Base-by-base conservation (phyloP, 2,329 filamentous ascomycete genomes). In the Mycogone perniciosa region DNA sequence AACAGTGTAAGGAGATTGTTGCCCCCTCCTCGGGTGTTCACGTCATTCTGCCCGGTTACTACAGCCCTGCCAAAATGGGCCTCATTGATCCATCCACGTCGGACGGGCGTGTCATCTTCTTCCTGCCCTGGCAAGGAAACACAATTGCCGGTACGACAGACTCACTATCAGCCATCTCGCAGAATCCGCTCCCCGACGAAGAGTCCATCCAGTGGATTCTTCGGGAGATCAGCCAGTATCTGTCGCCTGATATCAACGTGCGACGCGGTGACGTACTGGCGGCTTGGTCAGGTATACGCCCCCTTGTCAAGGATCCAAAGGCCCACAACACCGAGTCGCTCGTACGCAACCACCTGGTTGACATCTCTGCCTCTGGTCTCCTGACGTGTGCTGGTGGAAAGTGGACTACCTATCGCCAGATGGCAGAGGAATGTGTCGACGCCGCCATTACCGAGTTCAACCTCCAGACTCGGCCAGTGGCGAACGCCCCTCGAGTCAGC, bases 361-460 rank as follows among this genome's bases (percentile, higher is more conserved):
- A 89, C 54, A 77, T 88, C 45, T 92, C 88, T n/a, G 69, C 79
- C 2, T 89, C 87, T 6, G 89, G 89, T 8, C 77, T 95, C 20
- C 72, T 95, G 57, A 95, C 89, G 33, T 91, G 88, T 63, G 88
- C 88, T 30, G 89, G 89, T 59, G 89, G 89, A 44, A 95, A 95
- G 71, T 95, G 89, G 89, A 95, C 89, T 3, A 95, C 89, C 1
- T 95, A 95, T 71, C 85, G 89, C 51, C 88, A 95, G 68, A 95
- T 95, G 89, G 88, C 89, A 26, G 88, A 95, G 69, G 88, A 95
- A 65, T 87, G 86, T 41, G 88, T 95, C 40, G 88, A 95, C 62
- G 84, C 87, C 62, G 87, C 89, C 7, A 79, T 93, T 65, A 74
- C 78, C 47, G 75, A 80, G 53, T 92, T 89, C 68, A 71, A 74